Conservation (phyloP, 768 basidiomycete species). For the Suillus luteus region DNA sequence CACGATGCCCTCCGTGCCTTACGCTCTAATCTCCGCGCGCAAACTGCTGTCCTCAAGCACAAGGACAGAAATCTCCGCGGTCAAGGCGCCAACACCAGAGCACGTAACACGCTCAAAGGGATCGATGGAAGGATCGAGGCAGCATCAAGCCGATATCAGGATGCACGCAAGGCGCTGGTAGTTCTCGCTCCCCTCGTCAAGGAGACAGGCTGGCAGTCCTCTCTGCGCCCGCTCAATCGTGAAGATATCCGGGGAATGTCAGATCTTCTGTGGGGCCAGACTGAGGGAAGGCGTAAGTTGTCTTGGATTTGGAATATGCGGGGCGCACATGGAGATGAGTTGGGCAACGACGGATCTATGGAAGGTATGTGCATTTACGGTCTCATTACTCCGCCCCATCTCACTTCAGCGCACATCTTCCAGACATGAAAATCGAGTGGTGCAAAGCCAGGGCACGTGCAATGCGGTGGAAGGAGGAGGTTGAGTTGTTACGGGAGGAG, state of each 20-base stretch:
- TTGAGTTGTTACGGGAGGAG: slow-evolving; percentile 15
- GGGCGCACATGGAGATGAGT: neutral
- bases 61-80: slow-evolving; percentile 19
- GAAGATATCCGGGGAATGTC: slow-evolving; percentile 9
- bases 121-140: neutral
- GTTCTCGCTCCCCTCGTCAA: neutral
- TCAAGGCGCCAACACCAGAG: slow-evolving; percentile 15
- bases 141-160: neutral
- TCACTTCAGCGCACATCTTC: neutral
- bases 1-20: slow-evolving; percentile 17
- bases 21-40: slow-evolving; percentile 10
- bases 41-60: slow-evolving; percentile 12
- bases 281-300: slow-evolving; percentile 4
- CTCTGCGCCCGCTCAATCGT: neutral
- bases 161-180: neutral
- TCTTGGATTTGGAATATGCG: slow-evolving; percentile 14
- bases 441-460: slow-evolving; percentile 10
- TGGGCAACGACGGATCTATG: neutral
- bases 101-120: slow-evolving; percentile 1
- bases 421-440: slow-evolving; percentile 14
- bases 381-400: neutral
- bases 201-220: neutral
- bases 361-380: neutral
- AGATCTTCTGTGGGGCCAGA: neutral
- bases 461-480: slow-evolving; percentile 18